Base-by-base conservation (phyloP, 352 stramenopile species). In the Globisporangium nunn region DNA sequence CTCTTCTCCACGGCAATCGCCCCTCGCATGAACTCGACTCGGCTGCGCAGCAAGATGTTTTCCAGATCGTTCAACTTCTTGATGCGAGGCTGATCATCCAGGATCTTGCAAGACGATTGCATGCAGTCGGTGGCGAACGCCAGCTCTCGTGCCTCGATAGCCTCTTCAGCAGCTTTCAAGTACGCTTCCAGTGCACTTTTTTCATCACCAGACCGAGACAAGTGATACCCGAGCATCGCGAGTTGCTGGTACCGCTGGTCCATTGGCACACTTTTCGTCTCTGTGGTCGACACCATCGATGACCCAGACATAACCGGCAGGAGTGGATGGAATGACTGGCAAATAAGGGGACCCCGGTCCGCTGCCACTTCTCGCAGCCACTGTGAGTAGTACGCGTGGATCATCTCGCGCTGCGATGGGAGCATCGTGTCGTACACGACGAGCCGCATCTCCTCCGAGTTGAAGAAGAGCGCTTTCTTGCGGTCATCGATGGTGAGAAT, bases 11-110 rank as follows among this genome's bases (percentile, higher is more conserved):
- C 72, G 23, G 76, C 75, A 41, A 91, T 86, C 0, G 78, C 70
- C 0, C 81, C 81, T 17, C 69, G 75, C 54, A 91, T 74, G 59
- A 88, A 91, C 59, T 91, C 78, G 41, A 89, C 85, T 29, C 84
- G 81, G 52, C 76, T 79, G 44, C 75, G 69, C 37, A 87, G 54
- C 49, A 88, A 31, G 44, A 87, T 82, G 14, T 67, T 72, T 28
- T 88, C 78, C 11, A 87, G 58, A 7, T 91, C 76, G 31, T 67
- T 70, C 4, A 89, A 52, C 31, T 85, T 77, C 46, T 67, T 66
- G 1, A 61, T 52, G 8, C 69, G 65, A 7, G 70, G 63, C 14
- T 71, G 64, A 4, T 81, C 70, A 18, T 80, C 78, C 18, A 91
- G 43, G 43, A 86, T 82, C 41, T 83, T 82, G 63, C 69, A 83